These are phyloP conservation scores for Auricularia sp. DNA, from an alignment of 768 basidiomycete genomes.

Conservation along the genomic window DNA sequence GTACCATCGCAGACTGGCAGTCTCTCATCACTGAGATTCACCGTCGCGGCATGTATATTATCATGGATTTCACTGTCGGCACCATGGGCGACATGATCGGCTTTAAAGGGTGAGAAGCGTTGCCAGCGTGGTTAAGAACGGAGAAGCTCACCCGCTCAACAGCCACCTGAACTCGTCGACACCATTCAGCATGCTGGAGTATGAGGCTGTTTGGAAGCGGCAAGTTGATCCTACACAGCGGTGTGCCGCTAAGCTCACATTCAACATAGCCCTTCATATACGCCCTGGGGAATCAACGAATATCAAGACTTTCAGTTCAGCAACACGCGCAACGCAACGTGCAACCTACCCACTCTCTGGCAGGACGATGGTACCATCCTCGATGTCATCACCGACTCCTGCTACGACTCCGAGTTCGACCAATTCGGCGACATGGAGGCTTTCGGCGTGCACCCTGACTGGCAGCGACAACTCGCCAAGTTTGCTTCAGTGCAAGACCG, in stretches of 20 bases:
- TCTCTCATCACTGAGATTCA: slow-evolving; percentile 68
- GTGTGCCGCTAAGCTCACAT: background rate
- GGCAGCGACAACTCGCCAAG: slow-evolving; percentile 89
- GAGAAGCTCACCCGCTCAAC: slow-evolving; percentile 11
- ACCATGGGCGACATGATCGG: slow-evolving; percentile 86
- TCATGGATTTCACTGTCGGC: slow-evolving; percentile 90
- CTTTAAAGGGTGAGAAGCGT: slow-evolving; percentile 58
- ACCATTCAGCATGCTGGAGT: slow-evolving; percentile 69
- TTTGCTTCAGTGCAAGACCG: slow-evolving; percentile 96
- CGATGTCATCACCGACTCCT: slow-evolving; percentile 43
- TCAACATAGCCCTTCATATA: slow-evolving; percentile 40
- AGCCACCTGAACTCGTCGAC: slow-evolving; percentile 74
- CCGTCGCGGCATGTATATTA: slow-evolving; percentile 77
- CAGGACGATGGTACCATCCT: slow-evolving; percentile 60
- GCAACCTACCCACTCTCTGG: slow-evolving; percentile 73
- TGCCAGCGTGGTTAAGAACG: background rate
- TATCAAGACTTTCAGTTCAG: slow-evolving; percentile 73
- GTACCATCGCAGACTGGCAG: slow-evolving; percentile 72
- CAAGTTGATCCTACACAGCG: background rate
- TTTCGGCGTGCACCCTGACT: slow-evolving; percentile 91
- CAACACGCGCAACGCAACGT: slow-evolving; percentile 67
- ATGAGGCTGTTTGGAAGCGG: slow-evolving; percentile 62
- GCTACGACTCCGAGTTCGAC: slow-evolving; percentile 78
- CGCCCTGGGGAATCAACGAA: slow-evolving; percentile 78
- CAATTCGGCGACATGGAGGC: slow-evolving; percentile 97